phyloP scores from a whole-genome alignment of 1,284 basidiomycete species.

The Inonotus obliquus region DNA sequence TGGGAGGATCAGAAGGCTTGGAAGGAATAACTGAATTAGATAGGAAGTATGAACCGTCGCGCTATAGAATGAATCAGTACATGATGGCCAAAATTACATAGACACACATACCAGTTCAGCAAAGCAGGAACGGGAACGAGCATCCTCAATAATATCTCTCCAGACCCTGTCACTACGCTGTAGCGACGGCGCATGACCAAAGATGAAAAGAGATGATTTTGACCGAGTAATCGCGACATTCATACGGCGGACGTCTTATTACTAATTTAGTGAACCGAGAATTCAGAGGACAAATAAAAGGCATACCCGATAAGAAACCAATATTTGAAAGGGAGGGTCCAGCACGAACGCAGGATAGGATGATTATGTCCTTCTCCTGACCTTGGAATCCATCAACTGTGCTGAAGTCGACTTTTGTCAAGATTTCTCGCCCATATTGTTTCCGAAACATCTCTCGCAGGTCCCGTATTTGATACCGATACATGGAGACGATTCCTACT shows the following conservation, averaged over 20 bases:
- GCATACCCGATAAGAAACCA: conserved; percentile 82
- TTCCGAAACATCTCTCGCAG: conserved; percentile 68
- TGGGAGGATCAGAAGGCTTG: not conserved
- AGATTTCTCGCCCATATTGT: conserved; percentile 71
- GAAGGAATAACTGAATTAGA: not conserved
- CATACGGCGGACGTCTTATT: conserved; percentile 79
- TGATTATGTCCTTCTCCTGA: conserved; percentile 96
- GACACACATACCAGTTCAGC: conserved; percentile 42
- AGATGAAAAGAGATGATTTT: conserved; percentile 89
- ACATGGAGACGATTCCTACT: conserved; percentile 93
- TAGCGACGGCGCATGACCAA: conserved; percentile 87
- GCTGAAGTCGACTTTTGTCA: conserved; percentile 85
- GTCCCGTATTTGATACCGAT: conserved; percentile 86
- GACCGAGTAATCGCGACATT: conserved; percentile 98
- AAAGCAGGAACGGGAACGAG: conserved; percentile 50
- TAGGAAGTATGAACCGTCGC: conserved; percentile 4
- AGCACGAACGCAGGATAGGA: conserved; percentile 89
- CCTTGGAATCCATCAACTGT: conserved; percentile 99
- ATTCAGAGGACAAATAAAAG: conserved; percentile 1
- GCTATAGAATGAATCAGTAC: not conserved
- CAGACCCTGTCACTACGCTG: conserved; percentile 81
- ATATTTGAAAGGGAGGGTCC: conserved; percentile 77
- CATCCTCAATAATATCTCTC: conserved; percentile 76
- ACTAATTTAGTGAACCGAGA: conserved; percentile 14
- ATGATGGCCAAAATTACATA: not conserved